These are phyloP conservation scores for Stagonosporopsis vannaccii DNA, from an alignment of 2,329 filamentous ascomycete genomes.

Conservation along the genomic window DNA sequence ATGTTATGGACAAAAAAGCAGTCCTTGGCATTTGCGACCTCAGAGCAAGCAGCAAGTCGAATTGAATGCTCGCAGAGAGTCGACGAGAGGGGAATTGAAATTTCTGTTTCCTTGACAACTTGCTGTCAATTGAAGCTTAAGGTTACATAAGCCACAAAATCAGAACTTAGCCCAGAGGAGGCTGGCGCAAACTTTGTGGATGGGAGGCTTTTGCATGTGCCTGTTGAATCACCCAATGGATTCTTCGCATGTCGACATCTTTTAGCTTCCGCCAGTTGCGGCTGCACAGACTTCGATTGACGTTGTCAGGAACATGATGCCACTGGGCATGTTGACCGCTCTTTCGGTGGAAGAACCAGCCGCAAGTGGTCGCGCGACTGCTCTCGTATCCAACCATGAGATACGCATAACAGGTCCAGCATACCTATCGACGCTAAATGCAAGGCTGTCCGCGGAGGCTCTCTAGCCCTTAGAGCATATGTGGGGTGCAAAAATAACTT, in stretches of 20 bases:
- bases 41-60: neutral
- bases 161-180: slow-evolving; percentile 12
- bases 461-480: slow-evolving; percentile 4
- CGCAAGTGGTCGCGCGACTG: slow-evolving; percentile 5
- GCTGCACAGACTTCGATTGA: slow-evolving; percentile 11
- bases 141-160: slow-evolving; percentile 8
- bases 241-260: slow-evolving; percentile 15
- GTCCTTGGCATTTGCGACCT: slow-evolving; percentile 9
- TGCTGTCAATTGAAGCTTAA: slow-evolving; percentile 19
- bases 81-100: neutral
- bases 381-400: slow-evolving; percentile 8
- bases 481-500: slow-evolving; percentile 17
- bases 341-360: slow-evolving; percentile 3
- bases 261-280: slow-evolving; percentile 10
- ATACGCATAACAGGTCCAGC: slow-evolving; percentile 6
- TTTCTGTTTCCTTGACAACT: slow-evolving; percentile 1
- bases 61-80: neutral
- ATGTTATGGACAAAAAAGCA: slow-evolving; percentile 11
- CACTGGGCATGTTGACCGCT: slow-evolving; percentile 15
- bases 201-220: slow-evolving; percentile 9
- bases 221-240: slow-evolving; percentile 12
- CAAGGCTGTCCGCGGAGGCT: slow-evolving; percentile 1
- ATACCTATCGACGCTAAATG: slow-evolving; percentile 7
- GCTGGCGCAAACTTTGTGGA: slow-evolving; percentile 13
- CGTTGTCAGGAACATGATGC: slow-evolving; percentile 9